A percentile compares a stretch with the other conserved stretches of the same genome.
Evolutionary conservation across 2,329 filamentous ascomycete genomes (phyloP).

Genomic region (Aspergillus neoniger): DNA sequence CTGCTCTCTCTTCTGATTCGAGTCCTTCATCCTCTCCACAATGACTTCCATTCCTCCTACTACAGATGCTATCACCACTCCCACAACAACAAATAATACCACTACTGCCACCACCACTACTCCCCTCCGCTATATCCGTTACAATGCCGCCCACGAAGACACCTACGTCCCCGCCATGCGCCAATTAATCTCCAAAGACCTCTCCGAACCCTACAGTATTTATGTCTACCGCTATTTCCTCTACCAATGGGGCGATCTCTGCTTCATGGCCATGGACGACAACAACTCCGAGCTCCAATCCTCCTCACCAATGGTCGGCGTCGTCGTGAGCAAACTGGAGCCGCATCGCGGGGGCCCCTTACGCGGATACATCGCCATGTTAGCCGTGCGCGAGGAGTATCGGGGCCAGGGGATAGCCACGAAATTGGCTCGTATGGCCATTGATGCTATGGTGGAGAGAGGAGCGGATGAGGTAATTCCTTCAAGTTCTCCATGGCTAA

Average conservation of each 20-base stretch:
- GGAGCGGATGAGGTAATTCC: slow-evolving; percentile 74
- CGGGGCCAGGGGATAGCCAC: slow-evolving; percentile 87
- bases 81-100: neutral
- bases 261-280: slow-evolving; percentile 73
- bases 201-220: slow-evolving; percentile 98
- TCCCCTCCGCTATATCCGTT: slow-evolving; percentile 60
- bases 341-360: slow-evolving; percentile 81
- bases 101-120: slow-evolving; percentile 7
- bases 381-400: slow-evolving; percentile 80
- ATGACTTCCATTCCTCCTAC: slow-evolving; percentile 34
- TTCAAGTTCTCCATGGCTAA: neutral
- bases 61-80: slow-evolving; percentile 7
- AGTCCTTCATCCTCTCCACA: slow-evolving; percentile 6
- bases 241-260: slow-evolving; percentile 97
- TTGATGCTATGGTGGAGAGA: slow-evolving; percentile 82
- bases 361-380: slow-evolving; percentile 96
- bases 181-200: slow-evolving; percentile 88
- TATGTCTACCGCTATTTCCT: slow-evolving; percentile 99
- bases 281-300: neutral
- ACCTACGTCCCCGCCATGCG: slow-evolving; percentile 81
- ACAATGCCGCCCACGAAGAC: slow-evolving; percentile 61
- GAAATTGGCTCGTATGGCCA: slow-evolving; percentile 81
- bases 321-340: slow-evolving; percentile 94
- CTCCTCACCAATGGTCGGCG: slow-evolving; percentile 66
- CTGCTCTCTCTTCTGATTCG: neutral